These are phyloP conservation scores for Polytrichum formosum DNA, from an alignment of 225 moss, liverwort and hornwort species.

Conservation along the genomic window DNA sequence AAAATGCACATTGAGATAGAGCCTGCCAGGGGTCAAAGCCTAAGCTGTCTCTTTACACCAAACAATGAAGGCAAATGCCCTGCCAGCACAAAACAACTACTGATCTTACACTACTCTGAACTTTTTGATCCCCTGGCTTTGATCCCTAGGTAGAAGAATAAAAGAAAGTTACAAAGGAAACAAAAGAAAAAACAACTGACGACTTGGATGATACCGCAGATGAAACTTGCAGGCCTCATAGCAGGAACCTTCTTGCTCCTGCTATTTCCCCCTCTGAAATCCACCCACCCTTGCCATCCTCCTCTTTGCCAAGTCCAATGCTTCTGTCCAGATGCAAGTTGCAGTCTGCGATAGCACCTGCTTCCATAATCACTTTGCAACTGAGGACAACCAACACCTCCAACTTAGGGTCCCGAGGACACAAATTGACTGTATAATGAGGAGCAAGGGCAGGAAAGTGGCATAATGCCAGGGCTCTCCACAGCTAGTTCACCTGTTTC, in stretches of 20 bases:
- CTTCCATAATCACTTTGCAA: constrained; percentile 55
- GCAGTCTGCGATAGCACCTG: constrained; percentile 53
- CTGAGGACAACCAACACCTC: constrained; percentile 47
- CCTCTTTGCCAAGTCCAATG: constrained; percentile 42
- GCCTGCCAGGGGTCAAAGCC: constrained; percentile 23
- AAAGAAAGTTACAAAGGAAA: constrained; percentile 31
- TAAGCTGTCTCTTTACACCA: constrained; percentile 77
- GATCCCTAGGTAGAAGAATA: constrained; percentile 26
- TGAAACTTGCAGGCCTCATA: constrained; percentile 34
- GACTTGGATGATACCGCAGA: constrained; percentile 39
- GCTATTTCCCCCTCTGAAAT: constrained; percentile 42
- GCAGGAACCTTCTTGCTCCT: constrained; percentile 50
- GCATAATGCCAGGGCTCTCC: constrained; percentile 45
- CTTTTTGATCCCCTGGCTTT: constrained; percentile 28
- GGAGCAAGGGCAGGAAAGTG: constrained; percentile 52
- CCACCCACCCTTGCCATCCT: constrained; percentile 49
- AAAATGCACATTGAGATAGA: constrained; percentile 43
- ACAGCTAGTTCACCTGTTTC: constrained; percentile 42
- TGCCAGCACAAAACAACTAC: constrained; percentile 90
- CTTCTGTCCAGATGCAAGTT: constrained; percentile 56
- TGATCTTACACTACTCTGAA: constrained; percentile 71
- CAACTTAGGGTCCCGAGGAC: constrained; percentile 37
- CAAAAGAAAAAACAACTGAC: constrained; percentile 30
- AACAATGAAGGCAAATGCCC: constrained; percentile 87
- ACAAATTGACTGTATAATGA: constrained; percentile 51